These are phyloP conservation scores for Penium margaritaceum DNA, from an alignment of 139 green algal genomes.

Conservation along the genomic window DNA sequence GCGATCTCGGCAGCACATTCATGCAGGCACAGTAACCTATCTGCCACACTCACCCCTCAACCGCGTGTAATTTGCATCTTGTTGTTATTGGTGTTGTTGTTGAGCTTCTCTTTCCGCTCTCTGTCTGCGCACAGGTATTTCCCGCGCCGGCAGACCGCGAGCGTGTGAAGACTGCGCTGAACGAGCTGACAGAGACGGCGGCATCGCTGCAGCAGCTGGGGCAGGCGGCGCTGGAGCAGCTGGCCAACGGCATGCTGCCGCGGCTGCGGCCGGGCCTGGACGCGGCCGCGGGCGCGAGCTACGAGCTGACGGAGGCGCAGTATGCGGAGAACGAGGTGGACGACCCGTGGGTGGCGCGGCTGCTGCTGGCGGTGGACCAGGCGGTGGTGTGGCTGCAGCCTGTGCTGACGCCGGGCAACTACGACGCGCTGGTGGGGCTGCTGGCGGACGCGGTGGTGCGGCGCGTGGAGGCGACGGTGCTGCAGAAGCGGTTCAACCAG, in stretches of 20 bases:
- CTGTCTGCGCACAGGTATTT: constrained; percentile 50
- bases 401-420: constrained; percentile 63
- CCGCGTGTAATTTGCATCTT: no score
- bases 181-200: constrained; percentile 72
- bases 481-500: constrained; percentile 83
- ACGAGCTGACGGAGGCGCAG: constrained; percentile 68
- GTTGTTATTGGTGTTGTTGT: no score
- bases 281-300: constrained; percentile 55
- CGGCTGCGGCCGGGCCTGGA: constrained; percentile 67
- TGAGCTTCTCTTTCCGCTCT: background rate
- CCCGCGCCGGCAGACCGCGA: constrained; percentile 57
- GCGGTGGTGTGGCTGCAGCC: constrained; percentile 61
- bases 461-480: constrained; percentile 71
- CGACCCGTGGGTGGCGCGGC: constrained; percentile 65
- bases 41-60: no score
- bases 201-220: constrained; percentile 59
- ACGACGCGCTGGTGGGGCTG: constrained; percentile 63
- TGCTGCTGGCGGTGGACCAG: constrained; percentile 60
- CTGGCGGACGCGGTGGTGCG: constrained; percentile 65
- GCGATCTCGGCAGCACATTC: no score
- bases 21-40: no score
- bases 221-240: constrained; percentile 59
- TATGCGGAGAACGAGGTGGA: constrained; percentile 60
- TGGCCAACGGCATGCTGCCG: constrained; percentile 62
- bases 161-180: constrained; percentile 60